Evolutionary conservation across 2,329 filamentous ascomycete genomes (phyloP).

Genomic region (Chaetothyriales sp.): DNA sequence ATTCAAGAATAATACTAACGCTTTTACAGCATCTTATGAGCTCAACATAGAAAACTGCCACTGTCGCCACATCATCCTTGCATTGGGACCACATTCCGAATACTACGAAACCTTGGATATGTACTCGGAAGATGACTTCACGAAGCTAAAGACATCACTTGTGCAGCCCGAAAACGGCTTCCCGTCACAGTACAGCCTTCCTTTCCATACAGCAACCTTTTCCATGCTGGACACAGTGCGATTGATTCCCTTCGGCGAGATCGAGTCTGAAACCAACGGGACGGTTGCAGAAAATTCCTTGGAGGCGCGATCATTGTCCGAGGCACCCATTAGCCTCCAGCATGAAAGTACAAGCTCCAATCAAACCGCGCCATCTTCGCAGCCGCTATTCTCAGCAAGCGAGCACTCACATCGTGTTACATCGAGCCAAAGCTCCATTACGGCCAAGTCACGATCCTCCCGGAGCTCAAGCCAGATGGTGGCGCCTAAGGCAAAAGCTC

Average conservation of each 20-base stretch:
- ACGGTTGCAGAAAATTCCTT: not conserved
- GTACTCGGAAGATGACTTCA: conserved; percentile 13
- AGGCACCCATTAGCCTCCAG: not conserved
- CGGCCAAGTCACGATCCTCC: not conserved
- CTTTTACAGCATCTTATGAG: conserved; percentile 10
- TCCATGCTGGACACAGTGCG: conserved; percentile 5
- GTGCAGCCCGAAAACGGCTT: conserved; percentile 4
- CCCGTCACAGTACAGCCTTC: conserved; percentile 3
- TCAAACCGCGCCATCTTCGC: not conserved
- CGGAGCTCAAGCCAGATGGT: not conserved
- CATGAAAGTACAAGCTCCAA: not conserved
- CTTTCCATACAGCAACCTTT: conserved; percentile 8
- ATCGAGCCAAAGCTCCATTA: not conserved
- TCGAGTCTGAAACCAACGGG: not conserved
- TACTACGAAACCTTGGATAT: conserved; percentile 10
- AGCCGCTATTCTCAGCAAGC: not conserved
- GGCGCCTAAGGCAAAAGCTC: not conserved
- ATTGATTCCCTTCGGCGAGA: not conserved
- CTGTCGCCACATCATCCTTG: conserved; percentile 12
- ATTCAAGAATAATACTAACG: conserved; percentile 2
- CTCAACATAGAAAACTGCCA: conserved; percentile 14
- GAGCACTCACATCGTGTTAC: not conserved
- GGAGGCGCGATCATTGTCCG: not conserved
- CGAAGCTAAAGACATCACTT: conserved; percentile 10
- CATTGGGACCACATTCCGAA: conserved; percentile 7